Evolutionary conservation across 768 basidiomycete genomes (phyloP).

Genomic region (Pisolithus orientalis): DNA sequence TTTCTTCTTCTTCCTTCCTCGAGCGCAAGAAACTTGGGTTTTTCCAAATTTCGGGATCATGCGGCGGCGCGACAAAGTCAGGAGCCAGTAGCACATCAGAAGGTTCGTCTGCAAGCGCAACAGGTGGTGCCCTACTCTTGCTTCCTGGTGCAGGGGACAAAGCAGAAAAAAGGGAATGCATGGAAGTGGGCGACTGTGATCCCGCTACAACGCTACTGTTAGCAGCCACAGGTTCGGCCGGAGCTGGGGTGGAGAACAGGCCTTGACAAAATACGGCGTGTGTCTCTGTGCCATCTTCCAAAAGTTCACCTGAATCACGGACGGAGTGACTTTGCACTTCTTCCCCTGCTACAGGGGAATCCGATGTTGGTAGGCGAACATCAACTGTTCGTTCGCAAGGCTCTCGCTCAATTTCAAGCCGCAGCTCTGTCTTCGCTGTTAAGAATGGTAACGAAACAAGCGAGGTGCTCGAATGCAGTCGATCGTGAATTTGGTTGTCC

Average conservation of each 20-base stretch:
- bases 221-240: background rate
- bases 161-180: slow-evolving; percentile 25
- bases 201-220: background rate
- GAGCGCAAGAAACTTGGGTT: slow-evolving; percentile 25
- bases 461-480: background rate
- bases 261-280: background rate
- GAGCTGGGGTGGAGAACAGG: background rate
- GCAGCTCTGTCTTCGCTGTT: background rate
- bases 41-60: slow-evolving; percentile 26
- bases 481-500: background rate
- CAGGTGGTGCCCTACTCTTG: background rate
- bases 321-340: background rate
- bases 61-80: slow-evolving; percentile 7
- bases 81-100: background rate
- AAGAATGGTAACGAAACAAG: background rate
- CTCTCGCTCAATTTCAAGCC: background rate
- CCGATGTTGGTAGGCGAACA: background rate
- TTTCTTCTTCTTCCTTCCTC: slow-evolving; percentile 7
- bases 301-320: slow-evolving; percentile 1
- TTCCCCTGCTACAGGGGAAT: background rate
- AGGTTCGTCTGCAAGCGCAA: background rate
- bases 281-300: slow-evolving; percentile 4
- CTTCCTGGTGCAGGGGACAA: background rate
- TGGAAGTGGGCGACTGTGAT: slow-evolving; percentile 5
- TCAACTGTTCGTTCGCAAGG: background rate